Base-by-base conservation (phyloP, 2,329 filamentous ascomycete species). In the Pseudogymnoascus sp. region DNA sequence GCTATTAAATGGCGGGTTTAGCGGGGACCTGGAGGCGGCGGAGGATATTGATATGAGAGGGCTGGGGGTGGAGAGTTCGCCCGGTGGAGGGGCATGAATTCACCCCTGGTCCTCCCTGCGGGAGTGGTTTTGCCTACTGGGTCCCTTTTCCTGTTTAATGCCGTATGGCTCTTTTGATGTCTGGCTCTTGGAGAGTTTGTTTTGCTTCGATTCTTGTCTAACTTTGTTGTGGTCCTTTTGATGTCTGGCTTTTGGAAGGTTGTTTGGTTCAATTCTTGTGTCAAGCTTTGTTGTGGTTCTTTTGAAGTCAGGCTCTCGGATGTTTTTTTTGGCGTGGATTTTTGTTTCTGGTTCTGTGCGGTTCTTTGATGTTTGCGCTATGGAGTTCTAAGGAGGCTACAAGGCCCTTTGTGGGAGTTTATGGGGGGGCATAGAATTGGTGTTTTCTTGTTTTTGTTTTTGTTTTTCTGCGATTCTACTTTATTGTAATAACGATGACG, bases 1-100 rank as follows among this genome's bases (percentile, higher is more conserved):
- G 61, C 72, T 91, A 8, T 69, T 91, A 36, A 87, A 88, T 60
- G 80, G 81, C n/a, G 86, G 86, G 0, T 89, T 88, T 67, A 77
- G 69, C 2, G 83, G 80, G 15, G 28, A 18, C 11, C 28, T 53
- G 28, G 47, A 33, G 15, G 47, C 47, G 9, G 47, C 47, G 47
- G 47, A 53, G 28, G 47, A 53, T 33, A 35, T 53, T 12, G 47
- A 53, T 33, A 53, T 53, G 47, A 35, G 28, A 53, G 47, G 28
- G 47, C 11, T 8, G 47, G 28, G 47, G 47, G 28, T 53, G 47
- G 47, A 53, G 28, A 33, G 47, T 53, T 53, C 47, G 9, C 47
- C 47, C 28, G 6, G 47, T 20, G 47, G 47, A 33, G 28, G 47
- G 47, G 15, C 9, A 53, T 53, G 28, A 20, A 37, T 37, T 37